Conservation (phyloP, 768 basidiomycete species). For the Termitomyces sp. region DNA sequence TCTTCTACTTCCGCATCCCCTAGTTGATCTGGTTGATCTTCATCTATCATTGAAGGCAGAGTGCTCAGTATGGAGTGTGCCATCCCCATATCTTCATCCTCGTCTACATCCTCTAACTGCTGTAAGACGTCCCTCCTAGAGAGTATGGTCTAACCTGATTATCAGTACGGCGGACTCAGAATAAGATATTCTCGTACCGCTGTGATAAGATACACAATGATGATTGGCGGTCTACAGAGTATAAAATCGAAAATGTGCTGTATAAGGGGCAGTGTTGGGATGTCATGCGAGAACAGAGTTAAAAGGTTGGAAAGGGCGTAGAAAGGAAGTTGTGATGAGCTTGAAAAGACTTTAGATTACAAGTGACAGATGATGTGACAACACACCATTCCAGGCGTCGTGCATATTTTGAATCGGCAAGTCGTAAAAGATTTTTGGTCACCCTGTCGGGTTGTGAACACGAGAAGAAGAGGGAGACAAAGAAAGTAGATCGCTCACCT, state of each 20-base stretch:
- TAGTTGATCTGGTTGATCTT: not conserved
- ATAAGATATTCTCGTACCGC: constrained; percentile 49
- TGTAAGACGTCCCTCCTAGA: constrained; percentile 64
- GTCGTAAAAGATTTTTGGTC: constrained; percentile 64
- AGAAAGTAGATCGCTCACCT: constrained; percentile 33
- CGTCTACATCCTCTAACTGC: constrained; percentile 57
- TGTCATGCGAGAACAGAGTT: constrained; percentile 89
- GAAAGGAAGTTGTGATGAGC: constrained; percentile 77
- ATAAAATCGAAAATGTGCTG: constrained; percentile 92
- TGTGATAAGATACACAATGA: constrained; percentile 75
- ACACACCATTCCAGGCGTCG: constrained; percentile 61
- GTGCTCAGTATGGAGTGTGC: constrained; percentile 66
- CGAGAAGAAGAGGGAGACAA: not conserved
- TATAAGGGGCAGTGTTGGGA: constrained; percentile 82
- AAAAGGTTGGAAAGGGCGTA: constrained; percentile 87
- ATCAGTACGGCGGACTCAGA: not conserved
- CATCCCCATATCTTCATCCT: constrained; percentile 59
- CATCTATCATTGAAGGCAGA: constrained; percentile 49
- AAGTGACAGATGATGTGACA: not conserved
- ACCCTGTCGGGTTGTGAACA: constrained; percentile 37
- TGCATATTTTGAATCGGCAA: constrained; percentile 67
- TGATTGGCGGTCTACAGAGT: constrained; percentile 75
- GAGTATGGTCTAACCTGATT: constrained; percentile 54
- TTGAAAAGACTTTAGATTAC: constrained; percentile 19
- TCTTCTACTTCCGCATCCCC: not conserved